Evolutionary conservation across 371 early-diverging fungal species (phyloP), one percentile per base, ranked within the genome.

Genomic region (Zychaea mexicana): DNA sequence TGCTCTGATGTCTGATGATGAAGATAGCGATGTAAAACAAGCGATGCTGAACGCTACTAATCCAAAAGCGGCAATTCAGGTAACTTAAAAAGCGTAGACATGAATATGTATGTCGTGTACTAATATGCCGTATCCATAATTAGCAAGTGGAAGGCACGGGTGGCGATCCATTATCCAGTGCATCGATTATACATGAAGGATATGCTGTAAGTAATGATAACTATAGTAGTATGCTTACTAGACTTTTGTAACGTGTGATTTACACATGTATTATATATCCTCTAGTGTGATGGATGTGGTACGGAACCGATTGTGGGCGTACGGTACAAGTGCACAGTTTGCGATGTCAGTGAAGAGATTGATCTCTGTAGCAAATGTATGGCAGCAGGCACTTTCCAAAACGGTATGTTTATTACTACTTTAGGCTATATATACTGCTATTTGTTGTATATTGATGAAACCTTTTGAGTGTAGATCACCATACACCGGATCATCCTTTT

Each of bases 1-100:
- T 27, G 79, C 83, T n/a, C 76, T 82, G 57, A 88, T 88, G 88
- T 79, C 84, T 7, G 88, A 88, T 28, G 83, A 83, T 59, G 80
- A 80, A 24, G 86, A 85, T 57, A 69, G 66, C 13, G 73, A 65
- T 49, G 73, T 88, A 2, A 82, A 82, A 39, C 78, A 85, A 54
- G 78, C 81, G 73, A 84, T 88, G 75, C 66, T 77, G 3, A 69
- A 64, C 26, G 77, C 78, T 13, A 61, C 68, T 38, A 69, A 68
- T 31, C 67, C 61, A 33, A 28, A 61, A 24, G 33, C 47, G 5
- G 21, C 39, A 26, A n/a, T n/a, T n/a, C n/a, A n/a, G n/a, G n/a
- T n/a, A n/a, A n/a, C n/a, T n/a, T n/a, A n/a, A n/a, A n/a, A n/a
- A n/a, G n/a, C n/a, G n/a, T n/a, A n/a, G n/a, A n/a, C n/a, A n/a